These are phyloP conservation scores for Thuidium tamariscinum DNA, from an alignment of 225 moss, liverwort and hornwort genomes.

Conservation along the genomic window DNA sequence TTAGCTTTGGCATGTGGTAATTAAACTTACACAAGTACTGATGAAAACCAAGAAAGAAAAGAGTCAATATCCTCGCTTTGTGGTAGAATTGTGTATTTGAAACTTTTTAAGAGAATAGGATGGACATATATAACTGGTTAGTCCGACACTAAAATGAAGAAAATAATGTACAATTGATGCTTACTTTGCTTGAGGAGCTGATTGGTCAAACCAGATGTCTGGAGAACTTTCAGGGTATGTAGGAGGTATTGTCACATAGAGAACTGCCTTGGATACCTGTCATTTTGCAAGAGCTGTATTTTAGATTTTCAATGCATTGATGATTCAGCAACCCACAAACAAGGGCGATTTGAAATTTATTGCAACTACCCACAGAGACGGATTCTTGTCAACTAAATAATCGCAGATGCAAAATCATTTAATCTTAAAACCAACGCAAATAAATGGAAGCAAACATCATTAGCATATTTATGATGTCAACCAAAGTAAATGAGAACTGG, in stretches of 20 bases:
- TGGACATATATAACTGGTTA: neutral
- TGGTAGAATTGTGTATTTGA: neutral
- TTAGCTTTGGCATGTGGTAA: neutral
- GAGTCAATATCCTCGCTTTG: neutral
- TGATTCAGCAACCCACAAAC: neutral
- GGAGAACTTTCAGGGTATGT: slow-evolving; percentile 84
- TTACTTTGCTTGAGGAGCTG: slow-evolving; percentile 63
- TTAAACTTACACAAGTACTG: neutral
- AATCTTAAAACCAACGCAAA: neutral
- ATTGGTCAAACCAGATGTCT: slow-evolving; percentile 51
- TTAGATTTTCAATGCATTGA: neutral
- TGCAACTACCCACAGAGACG: neutral
- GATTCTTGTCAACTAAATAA: neutral
- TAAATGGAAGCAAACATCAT: neutral
- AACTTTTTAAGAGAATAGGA: neutral
- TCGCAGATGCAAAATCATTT: neutral
- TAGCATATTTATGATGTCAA: neutral
- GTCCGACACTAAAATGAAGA: neutral
- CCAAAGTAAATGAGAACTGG: neutral
- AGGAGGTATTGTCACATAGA: slow-evolving; percentile 62
- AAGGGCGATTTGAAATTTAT: neutral
- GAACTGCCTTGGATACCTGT: slow-evolving; percentile 61
- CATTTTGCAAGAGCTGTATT: neutral
- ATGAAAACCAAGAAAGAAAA: neutral
- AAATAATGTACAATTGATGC: neutral